These are phyloP conservation scores for Evansstolkia leycettana DNA, from an alignment of 495 filamentous ascomycete genomes.

Conservation along the genomic window DNA sequence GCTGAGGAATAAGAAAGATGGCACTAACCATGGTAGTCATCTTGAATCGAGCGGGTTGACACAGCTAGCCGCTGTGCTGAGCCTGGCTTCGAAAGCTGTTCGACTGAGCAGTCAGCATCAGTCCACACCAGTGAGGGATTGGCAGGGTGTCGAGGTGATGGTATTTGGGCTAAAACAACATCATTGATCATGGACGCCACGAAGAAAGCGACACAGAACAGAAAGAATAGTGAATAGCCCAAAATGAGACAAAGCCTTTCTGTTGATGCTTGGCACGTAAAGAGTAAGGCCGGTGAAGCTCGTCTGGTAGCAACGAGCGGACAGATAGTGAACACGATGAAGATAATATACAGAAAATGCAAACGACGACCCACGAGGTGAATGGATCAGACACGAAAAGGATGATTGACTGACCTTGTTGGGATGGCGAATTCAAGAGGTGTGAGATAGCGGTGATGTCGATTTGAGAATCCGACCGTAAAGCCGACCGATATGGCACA, in stretches of 20 bases:
- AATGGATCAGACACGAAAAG: not conserved
- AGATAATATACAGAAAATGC: no score
- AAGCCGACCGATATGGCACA: slow-evolving; percentile 14
- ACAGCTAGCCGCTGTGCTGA: slow-evolving; percentile 27
- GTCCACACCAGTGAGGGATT: slow-evolving; percentile 7
- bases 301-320: not conserved
- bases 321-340: no score
- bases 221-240: slow-evolving; percentile 2
- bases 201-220: no score
- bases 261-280: not conserved
- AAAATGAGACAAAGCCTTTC: slow-evolving; percentile 4
- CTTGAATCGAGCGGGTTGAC: slow-evolving; percentile 18
- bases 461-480: slow-evolving; percentile 7
- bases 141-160: slow-evolving; percentile 4
- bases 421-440: slow-evolving; percentile 1
- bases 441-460: slow-evolving; percentile 17
- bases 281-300: no score
- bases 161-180: slow-evolving; percentile 6
- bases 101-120: slow-evolving; percentile 6
- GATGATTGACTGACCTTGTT: slow-evolving; percentile 3
- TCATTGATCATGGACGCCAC: no score
- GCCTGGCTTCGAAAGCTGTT: slow-evolving; percentile 1
- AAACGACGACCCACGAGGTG: no score
- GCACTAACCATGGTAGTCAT: slow-evolving; percentile 38
- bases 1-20: not conserved